A percentile compares a stretch with the other conserved stretches of the same genome.
Evolutionary conservation across 768 basidiomycete genomes (phyloP).

Genomic region (Kwoniella europaea): DNA sequence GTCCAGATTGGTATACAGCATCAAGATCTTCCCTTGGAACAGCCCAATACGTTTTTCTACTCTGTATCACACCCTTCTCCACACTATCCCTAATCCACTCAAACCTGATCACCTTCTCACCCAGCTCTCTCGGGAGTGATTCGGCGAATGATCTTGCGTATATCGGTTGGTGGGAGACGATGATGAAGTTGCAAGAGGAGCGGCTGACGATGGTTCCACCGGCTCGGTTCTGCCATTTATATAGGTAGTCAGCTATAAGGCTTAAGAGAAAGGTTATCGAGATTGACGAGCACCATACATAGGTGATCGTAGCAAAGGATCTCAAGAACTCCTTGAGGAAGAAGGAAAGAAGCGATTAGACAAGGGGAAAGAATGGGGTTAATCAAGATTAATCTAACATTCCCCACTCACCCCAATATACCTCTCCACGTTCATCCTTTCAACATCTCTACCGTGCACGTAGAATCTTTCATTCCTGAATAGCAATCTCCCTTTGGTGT

Average conservation of each 20-base stretch:
- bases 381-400: no score
- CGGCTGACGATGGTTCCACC: not conserved
- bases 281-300: no score
- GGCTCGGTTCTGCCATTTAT: not conserved
- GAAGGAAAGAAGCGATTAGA: no score
- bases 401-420: not conserved
- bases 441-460: not conserved
- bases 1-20: not conserved
- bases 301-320: no score
- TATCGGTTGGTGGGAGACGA: not conserved
- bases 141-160: not conserved
- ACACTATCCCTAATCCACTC: constrained; percentile 1
- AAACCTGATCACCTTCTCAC: constrained; percentile 1
- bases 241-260: not conserved
- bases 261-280: not conserved
- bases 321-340: no score
- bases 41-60: constrained; percentile 1
- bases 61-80: not conserved
- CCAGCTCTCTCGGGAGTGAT: not conserved
- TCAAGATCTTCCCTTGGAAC: not conserved
- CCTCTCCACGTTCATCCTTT: not conserved
- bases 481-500: not conserved
- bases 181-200: not conserved
- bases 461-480: not conserved
- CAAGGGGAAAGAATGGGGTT: no score